phyloP scores from a whole-genome alignment of 768 basidiomycete species.

The Russula compacta region DNA sequence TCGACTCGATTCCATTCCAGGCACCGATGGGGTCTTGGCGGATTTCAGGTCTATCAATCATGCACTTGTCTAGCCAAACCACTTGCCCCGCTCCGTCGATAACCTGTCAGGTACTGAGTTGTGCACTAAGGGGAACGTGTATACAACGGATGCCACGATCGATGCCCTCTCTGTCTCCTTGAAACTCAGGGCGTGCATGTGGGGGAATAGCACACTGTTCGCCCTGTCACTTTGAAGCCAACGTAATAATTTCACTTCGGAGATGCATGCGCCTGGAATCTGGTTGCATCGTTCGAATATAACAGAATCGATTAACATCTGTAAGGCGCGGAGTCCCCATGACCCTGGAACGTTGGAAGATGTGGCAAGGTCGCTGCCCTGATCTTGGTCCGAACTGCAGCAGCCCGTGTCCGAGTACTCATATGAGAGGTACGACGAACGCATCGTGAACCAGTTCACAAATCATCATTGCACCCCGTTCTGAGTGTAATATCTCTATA shows the following conservation, averaged over 20 bases:
- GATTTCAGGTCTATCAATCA: too few relatives aligned
- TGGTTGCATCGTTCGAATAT: neutral
- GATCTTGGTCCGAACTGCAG: neutral
- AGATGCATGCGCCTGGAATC: neutral
- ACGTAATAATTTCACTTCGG: neutral
- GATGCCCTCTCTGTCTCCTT: neutral
- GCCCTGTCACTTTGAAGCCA: neutral
- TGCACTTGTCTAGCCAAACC: neutral
- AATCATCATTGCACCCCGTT: neutral
- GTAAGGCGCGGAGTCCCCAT: neutral
- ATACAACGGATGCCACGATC: neutral
- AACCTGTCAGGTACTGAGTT: neutral
- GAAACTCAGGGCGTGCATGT: neutral
- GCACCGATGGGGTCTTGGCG: neutral
- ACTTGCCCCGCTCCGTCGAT: neutral
- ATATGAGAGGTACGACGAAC: neutral
- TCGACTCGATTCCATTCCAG: neutral
- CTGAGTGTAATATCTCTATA: neutral
- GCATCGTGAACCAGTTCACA: neutral
- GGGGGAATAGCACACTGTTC: neutral
- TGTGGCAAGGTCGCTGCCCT: neutral
- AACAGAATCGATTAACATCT: neutral
- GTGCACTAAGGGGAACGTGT: neutral
- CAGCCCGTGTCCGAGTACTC: too few relatives aligned
- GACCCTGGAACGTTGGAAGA: neutral